phyloP scores from a whole-genome alignment of 2,329 filamentous ascomycete species.

The Ramularia endophylla region DNA sequence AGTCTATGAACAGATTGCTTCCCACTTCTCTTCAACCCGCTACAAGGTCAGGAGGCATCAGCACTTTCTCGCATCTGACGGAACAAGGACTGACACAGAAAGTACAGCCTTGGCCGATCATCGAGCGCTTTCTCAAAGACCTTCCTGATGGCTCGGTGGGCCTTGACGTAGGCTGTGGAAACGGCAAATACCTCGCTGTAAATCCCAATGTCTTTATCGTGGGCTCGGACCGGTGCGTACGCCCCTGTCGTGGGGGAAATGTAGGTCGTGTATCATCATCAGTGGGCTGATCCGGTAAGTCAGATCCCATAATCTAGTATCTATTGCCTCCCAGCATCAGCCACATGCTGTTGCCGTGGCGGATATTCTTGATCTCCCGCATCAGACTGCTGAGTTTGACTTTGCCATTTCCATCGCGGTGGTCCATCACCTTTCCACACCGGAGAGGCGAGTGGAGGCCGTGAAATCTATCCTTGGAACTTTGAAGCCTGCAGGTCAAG shows the following conservation, averaged over 20 bases:
- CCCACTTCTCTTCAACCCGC: constrained; percentile 74
- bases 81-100: constrained; percentile 45
- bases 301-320: constrained; percentile 54
- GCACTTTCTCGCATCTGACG: too few species aligned
- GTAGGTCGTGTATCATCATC: background rate
- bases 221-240: constrained; percentile 70
- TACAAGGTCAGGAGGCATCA: constrained; percentile 51
- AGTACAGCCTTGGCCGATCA: constrained; percentile 78
- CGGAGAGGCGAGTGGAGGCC: constrained; percentile 63
- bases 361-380: constrained; percentile 77
- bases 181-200: constrained; percentile 87
- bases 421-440: constrained; percentile 84
- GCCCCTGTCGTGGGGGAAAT: background rate
- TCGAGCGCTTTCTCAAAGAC: constrained; percentile 67
- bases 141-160: constrained; percentile 68
- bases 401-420: constrained; percentile 95
- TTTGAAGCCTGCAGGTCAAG: constrained; percentile 49
- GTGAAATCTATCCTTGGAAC: constrained; percentile 65
- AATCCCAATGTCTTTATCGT: constrained; percentile 73
- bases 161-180: constrained; percentile 89
- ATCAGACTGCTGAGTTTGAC: constrained; percentile 61
- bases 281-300: constrained; percentile 16
- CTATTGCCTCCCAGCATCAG: constrained; percentile 52
- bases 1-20: constrained; percentile 83
- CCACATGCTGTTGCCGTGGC: constrained; percentile 69